A percentile compares a stretch with the other conserved stretches of the same genome.
phyloP scores from a whole-genome alignment of 331 rosid species.

The Telfairia occidentalis region DNA sequence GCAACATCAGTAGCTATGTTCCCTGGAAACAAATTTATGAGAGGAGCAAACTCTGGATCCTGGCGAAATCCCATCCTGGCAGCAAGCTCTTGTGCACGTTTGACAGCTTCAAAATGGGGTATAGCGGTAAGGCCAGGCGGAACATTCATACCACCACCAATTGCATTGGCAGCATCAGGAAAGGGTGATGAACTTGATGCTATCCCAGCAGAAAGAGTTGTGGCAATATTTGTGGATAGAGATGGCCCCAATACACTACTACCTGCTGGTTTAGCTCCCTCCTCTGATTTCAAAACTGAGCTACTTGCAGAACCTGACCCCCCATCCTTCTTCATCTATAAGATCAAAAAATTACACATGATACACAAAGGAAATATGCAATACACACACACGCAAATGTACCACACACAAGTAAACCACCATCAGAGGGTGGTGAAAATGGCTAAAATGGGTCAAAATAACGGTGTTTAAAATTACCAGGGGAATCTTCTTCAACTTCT shows the following conservation, averaged over 20 bases:
- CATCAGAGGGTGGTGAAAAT: neutral
- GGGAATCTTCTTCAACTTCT: slow-evolving; percentile 64
- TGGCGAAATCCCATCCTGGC: slow-evolving; percentile 92
- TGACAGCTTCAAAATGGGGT: slow-evolving; percentile 63
- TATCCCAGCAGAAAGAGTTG: slow-evolving; percentile 25
- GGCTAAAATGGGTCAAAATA: neutral
- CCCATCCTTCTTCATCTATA: slow-evolving; percentile 59
- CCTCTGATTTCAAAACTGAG: slow-evolving; percentile 28
- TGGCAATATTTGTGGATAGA: slow-evolving; percentile 20
- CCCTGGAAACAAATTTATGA: slow-evolving; percentile 80
- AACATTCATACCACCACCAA: slow-evolving; percentile 19
- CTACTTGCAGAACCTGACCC: slow-evolving; percentile 32
- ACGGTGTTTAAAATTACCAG: slow-evolving; percentile 29
- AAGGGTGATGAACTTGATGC: slow-evolving; percentile 27
- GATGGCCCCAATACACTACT: slow-evolving; percentile 20
- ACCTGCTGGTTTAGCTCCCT: slow-evolving; percentile 24
- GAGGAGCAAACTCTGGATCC: slow-evolving; percentile 91
- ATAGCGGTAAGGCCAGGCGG: slow-evolving; percentile 32
- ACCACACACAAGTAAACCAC: neutral
- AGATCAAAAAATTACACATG: slow-evolving; percentile 14
- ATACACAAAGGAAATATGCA: neutral
- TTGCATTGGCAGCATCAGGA: slow-evolving; percentile 24
- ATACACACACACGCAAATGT: neutral
- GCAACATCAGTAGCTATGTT: slow-evolving; percentile 43
- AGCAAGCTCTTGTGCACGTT: slow-evolving; percentile 88